Base-by-base conservation (phyloP, 1,284 basidiomycete genomes). In the Puccinia triticina region DNA sequence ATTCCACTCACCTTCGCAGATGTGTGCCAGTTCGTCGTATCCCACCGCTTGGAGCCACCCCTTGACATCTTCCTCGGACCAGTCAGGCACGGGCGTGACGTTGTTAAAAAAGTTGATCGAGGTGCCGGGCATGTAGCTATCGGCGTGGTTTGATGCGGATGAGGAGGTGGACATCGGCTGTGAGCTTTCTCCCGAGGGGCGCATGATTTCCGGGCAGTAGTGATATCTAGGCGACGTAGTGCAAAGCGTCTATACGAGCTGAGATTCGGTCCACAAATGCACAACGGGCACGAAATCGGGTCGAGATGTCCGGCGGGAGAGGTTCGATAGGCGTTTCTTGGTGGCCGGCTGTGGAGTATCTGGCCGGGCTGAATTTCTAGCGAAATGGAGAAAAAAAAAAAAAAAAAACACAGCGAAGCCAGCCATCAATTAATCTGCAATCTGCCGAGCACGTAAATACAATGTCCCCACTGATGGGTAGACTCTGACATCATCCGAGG, bases 11-110 rank as follows among this genome's bases (percentile, higher is more conserved):
- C 80, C 80, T 75, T 82, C 72, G 7, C 57, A 67, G 18, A 75
- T 50, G 26, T 34, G 50, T 11, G 80, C 80, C n/a, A 82, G 46
- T 46, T 82, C 46, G 21, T 61, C 40, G 26, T 67, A 82, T 11
- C 80, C 80, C 12, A 75, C 61, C 12, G 72, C 18, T 66, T 74
- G 43, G 18, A 82, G 69, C 80, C 80, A 82, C 16, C 34, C 37
- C 23, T 66, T 64, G n/a, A 82, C 80, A 29, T 82, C 72, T 4
- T 53, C 57, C 72, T 82, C 80, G 12, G 80, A 64, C 80, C 80
- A 82, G 59, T 59, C 40, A n/a, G 57, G 23, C 7, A 71, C 55
- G 7, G 50, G 69, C 10, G 67, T 71, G 18, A 61, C 37, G 57
- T 50, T 55, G 29, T 73, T 73, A 53, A 81, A 72, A 23, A 79